phyloP scores from a whole-genome alignment of 2,329 filamentous ascomycete genomes.

The Phialophora chinensis region DNA sequence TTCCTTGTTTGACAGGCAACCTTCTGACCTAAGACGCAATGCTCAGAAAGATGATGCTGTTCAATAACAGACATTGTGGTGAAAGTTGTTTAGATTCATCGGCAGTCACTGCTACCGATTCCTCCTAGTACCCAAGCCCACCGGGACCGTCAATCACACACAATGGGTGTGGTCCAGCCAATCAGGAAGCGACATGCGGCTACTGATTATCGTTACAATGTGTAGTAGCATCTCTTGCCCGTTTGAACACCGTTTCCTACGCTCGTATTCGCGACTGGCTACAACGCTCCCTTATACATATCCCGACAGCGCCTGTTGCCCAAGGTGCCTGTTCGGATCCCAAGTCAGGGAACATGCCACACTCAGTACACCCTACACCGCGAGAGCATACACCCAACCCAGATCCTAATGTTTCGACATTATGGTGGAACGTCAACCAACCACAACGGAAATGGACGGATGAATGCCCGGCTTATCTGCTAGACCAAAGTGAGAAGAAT shows the following conservation, averaged over 20 bases:
- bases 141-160: background rate
- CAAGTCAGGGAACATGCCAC: slow-evolving; percentile 32
- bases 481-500: slow-evolving; percentile 70
- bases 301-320: background rate
- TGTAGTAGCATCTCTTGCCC: background rate
- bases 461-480: slow-evolving; percentile 75
- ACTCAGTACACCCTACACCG: slow-evolving; percentile 33
- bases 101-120: too few relatives aligned
- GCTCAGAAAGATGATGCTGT: background rate
- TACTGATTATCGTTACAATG: background rate
- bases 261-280: background rate
- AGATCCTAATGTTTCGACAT: slow-evolving; percentile 41
- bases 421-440: slow-evolving; percentile 86
- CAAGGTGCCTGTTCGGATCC: background rate
- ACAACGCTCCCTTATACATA: background rate
- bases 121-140: background rate
- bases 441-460: slow-evolving; percentile 64
- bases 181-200: background rate
- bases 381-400: slow-evolving; percentile 30
- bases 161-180: background rate
- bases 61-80: background rate
- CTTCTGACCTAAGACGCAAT: background rate
- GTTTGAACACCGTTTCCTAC: background rate
- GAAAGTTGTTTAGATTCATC: background rate
- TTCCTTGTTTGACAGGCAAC: background rate